Conservation (phyloP, 352 stramenopile genomes). For the Hyaloperonospora brassicae region DNA sequence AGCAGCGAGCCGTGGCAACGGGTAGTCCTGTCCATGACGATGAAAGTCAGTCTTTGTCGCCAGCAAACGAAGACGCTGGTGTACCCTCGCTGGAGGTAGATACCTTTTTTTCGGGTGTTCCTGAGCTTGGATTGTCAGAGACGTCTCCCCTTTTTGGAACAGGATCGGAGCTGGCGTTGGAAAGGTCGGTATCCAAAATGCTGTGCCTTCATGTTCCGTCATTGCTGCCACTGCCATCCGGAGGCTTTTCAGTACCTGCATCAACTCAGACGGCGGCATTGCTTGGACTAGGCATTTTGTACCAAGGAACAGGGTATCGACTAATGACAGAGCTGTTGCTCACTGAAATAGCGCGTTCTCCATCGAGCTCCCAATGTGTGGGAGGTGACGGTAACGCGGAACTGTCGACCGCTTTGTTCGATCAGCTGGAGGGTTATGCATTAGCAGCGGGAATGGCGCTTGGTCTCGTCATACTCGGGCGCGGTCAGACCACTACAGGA, state of each 20-base stretch:
- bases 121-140: conserved; percentile 20
- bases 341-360: conserved; percentile 90
- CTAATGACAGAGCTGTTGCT: conserved; percentile 98
- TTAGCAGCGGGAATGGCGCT: conserved; percentile 90
- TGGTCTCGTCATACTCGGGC: conserved; percentile 92
- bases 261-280: conserved; percentile 94
- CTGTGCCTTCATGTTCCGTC: conserved; percentile 96
- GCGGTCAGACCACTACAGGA: conserved; percentile 49
- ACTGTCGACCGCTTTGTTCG: conserved; percentile 48
- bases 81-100: conserved; percentile 12
- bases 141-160: conserved; percentile 35
- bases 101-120: conserved; percentile 22
- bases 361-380: conserved; percentile 63
- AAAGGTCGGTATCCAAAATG: conserved; percentile 94
- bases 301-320: conserved; percentile 91
- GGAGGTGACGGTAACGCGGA: conserved; percentile 34
- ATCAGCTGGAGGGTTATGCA: conserved; percentile 92
- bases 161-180: conserved; percentile 53
- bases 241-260: conserved; percentile 92
- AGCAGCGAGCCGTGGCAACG: conserved; percentile 11
- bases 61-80: conserved; percentile 11
- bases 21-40: conserved; percentile 3
- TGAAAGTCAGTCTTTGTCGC: neutral
- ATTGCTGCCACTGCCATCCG: conserved; percentile 90
- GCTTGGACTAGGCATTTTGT: conserved; percentile 92